Conservation (phyloP, 2,329 filamentous ascomycete genomes). For the Phialophora tarda region DNA sequence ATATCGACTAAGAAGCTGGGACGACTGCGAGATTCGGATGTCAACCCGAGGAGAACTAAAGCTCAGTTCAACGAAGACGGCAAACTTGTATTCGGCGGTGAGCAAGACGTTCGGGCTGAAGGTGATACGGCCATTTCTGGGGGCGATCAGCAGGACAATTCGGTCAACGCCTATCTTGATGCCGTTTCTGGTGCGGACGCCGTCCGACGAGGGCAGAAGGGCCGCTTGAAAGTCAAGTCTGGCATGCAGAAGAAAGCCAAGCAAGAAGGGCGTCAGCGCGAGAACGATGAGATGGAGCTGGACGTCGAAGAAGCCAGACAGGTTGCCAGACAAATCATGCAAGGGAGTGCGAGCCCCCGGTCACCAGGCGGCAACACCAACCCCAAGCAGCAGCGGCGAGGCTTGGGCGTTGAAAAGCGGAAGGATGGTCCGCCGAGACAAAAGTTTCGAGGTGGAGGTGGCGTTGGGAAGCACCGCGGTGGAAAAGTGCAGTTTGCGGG, state of each 20-base stretch:
- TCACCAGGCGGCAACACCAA: conserved; percentile 6
- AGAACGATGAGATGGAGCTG: conserved; percentile 51
- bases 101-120: conserved; percentile 42
- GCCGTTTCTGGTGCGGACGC: conserved; percentile 66
- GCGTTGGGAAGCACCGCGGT: conserved; percentile 27
- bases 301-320: conserved; percentile 56
- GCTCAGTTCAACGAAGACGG: conserved; percentile 53
- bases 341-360: conserved; percentile 23
- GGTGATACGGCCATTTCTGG: conserved; percentile 55
- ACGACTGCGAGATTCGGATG: conserved; percentile 49
- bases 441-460: conserved; percentile 31
- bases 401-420: conserved; percentile 38
- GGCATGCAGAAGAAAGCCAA: conserved; percentile 45
- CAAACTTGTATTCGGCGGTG: conserved; percentile 51
- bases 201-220: conserved; percentile 62
- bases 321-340: conserved; percentile 36
- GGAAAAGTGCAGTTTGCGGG: conserved; percentile 29
- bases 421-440: conserved; percentile 18
- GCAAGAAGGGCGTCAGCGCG: conserved; percentile 40
- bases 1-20: conserved; percentile 64
- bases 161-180: conserved; percentile 65
- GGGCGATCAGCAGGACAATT: conserved; percentile 33
- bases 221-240: conserved; percentile 65
- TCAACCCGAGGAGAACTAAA: conserved; percentile 47
- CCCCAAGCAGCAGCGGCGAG: conserved; percentile 30